Evolutionary conservation across 2,329 filamentous ascomycete genomes (phyloP).

Genomic region (Fusarium palustre): DNA sequence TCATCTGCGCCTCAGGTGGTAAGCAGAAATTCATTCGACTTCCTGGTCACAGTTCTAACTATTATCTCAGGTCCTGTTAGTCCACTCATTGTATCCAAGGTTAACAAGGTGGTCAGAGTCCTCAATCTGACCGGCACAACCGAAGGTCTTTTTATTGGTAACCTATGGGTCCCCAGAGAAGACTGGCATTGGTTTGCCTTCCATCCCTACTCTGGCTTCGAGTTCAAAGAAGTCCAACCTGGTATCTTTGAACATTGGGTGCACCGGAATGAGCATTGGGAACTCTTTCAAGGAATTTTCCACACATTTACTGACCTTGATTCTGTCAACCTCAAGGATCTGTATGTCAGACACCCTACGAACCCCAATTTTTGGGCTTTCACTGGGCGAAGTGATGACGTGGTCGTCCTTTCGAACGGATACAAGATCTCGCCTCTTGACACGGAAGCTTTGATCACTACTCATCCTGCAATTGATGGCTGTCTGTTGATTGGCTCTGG

Average conservation of each 20-base stretch:
- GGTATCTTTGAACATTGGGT: conserved; percentile 51
- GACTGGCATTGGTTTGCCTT: conserved; percentile 52
- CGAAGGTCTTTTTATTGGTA: conserved; percentile 52
- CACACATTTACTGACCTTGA: conserved; percentile 49
- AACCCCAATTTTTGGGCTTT: conserved; percentile 49
- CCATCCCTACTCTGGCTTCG: conserved; percentile 52
- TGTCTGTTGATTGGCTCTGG: conserved; percentile 39
- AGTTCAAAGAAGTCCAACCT: conserved; percentile 49
- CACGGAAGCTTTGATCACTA: conserved; percentile 45
- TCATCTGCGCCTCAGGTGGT: conserved; percentile 50
- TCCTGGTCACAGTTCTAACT: neutral
- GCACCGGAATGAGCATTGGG: conserved; percentile 46
- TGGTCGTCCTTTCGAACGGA: conserved; percentile 49
- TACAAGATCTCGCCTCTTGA: conserved; percentile 51
- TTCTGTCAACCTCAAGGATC: conserved; percentile 48
- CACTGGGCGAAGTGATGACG: conserved; percentile 48
- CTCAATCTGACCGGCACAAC: conserved; percentile 52
- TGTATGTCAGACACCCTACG: conserved; percentile 46
- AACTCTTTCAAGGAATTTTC: conserved; percentile 44
- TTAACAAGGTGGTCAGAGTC: conserved; percentile 50
- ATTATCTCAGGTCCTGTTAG: conserved; percentile 43
- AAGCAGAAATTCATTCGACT: neutral
- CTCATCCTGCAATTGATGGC: conserved; percentile 44
- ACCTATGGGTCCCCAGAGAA: conserved; percentile 43
- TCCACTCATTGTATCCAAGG: conserved; percentile 44